Evolutionary conservation across 2,329 filamentous ascomycete species (phyloP), one percentile per base, ranked within the genome.

Genomic region (Alternaria sp.): DNA sequence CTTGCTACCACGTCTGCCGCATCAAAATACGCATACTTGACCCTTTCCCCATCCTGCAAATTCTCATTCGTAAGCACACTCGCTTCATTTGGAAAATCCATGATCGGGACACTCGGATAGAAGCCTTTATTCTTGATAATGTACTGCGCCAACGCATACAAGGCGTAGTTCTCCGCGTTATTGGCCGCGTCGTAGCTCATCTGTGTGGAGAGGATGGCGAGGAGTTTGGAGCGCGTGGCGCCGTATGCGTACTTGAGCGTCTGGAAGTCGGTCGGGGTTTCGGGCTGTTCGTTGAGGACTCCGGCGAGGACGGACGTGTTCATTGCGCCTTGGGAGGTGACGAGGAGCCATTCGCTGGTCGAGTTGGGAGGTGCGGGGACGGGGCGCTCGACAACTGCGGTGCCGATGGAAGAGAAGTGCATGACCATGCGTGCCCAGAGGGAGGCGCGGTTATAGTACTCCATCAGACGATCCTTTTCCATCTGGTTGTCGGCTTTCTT

Each of bases 341-440:
- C 54, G 5, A 67, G 59, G 4, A 59, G 62, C 73, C 73, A 77
- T 18, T 71, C 66, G 7, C 38, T 59, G 7, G 63, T 64, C 1
- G 67, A 62, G 28, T 72, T 72, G 1, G 62, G 63, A 12, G 62
- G 51, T 1, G 61, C 61, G 12, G 66, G 67, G 1, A 60, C 53
- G 1, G 67, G 59, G 28, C 56, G 64, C 32, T 72, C 62, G 12
- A 75, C 68, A 0, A 76, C 62, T 7, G 71, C 74, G 43, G 60
- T 63, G 8, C 75, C 75, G 28, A 78, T 65, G 7, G 63, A 69
- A 1, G 66, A 62, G 6, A 76, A 69, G 43, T 78, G 75, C 74
- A 78, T 75, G 5, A 77, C 67, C 67, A 76, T 75, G 22, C 75
- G 63, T 22, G 73, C 75, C 74, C 74, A 78, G n/a, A 71, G 52